Evolutionary conservation across 805 yeast species (phyloP).

Genomic region (Cyberlindnera subsufficiens): DNA sequence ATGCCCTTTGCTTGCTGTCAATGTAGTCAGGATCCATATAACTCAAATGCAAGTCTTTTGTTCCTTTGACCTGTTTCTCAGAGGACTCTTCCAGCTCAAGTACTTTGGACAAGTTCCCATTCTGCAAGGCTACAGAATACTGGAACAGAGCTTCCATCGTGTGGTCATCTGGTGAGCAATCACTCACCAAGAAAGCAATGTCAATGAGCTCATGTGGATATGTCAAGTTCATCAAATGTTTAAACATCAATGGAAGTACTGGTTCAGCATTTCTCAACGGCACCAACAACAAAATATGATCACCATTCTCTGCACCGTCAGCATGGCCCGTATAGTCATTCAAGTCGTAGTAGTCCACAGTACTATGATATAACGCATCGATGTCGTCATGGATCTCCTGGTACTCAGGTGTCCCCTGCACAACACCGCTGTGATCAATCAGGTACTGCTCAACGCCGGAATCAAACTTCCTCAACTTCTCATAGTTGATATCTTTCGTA

Average conservation of each 20-base stretch:
- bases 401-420: slow-evolving; percentile 22
- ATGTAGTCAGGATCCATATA: slow-evolving; percentile 68
- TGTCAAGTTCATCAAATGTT: slow-evolving; percentile 79
- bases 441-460: slow-evolving; percentile 32
- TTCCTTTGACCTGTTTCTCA: slow-evolving; percentile 38
- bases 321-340: slow-evolving; percentile 48
- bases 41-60: slow-evolving; percentile 56
- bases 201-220: slow-evolving; percentile 79
- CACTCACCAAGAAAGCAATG: slow-evolving; percentile 74
- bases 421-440: slow-evolving; percentile 30
- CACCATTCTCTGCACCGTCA: slow-evolving; percentile 45
- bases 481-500: slow-evolving; percentile 23
- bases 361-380: slow-evolving; percentile 36
- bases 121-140: slow-evolving; percentile 61
- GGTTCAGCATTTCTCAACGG: slow-evolving; percentile 77
- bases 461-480: slow-evolving; percentile 29
- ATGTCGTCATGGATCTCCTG: slow-evolving; percentile 22
- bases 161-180: slow-evolving; percentile 61
- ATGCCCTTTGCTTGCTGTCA: slow-evolving; percentile 50
- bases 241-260: slow-evolving; percentile 77
- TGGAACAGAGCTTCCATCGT: slow-evolving; percentile 63
- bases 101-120: slow-evolving; percentile 53
- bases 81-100: slow-evolving; percentile 37
- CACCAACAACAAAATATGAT: slow-evolving; percentile 61
- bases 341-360: slow-evolving; percentile 59